A percentile compares a stretch with the other conserved stretches of the same genome.
phyloP scores from a whole-genome alignment of 106 monocot species.

The Gastrodia elata region DNA sequence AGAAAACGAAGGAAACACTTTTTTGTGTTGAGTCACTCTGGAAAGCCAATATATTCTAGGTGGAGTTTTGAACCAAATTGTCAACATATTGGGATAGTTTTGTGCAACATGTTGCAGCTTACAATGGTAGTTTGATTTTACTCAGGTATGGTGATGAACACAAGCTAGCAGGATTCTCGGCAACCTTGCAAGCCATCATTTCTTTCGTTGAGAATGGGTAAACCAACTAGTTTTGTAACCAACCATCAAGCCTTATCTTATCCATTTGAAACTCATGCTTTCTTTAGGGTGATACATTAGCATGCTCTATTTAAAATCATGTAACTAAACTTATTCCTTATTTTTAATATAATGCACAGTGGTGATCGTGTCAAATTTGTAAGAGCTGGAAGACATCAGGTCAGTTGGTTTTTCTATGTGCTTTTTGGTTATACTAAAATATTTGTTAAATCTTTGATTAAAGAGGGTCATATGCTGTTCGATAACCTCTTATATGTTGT shows the following conservation, averaged over 20 bases:
- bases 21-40: constrained; percentile 86
- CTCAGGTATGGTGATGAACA: constrained; percentile 97
- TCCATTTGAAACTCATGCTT: constrained; percentile 12
- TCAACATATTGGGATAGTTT: background rate
- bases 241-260: constrained; percentile 9
- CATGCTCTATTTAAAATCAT: constrained; percentile 2
- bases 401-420: constrained; percentile 20
- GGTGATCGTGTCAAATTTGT: constrained; percentile 84
- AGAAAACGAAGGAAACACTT: constrained; percentile 90
- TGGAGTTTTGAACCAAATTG: constrained; percentile 3
- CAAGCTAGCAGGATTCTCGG: constrained; percentile 94
- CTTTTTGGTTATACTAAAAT: background rate
- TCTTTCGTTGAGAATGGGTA: constrained; percentile 98
- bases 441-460: background rate
- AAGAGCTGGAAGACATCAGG: constrained; percentile 95
- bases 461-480: too few species aligned
- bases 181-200: constrained; percentile 97
- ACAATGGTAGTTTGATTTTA: constrained; percentile 5
- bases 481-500: background rate
- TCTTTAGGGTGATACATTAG: constrained; percentile 6
- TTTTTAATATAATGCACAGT: constrained; percentile 29
- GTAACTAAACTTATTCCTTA: background rate
- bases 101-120: background rate
- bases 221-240: constrained; percentile 11
- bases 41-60: constrained; percentile 97